Conservation (phyloP, 1,139 yeast species). For the Magnusiomyces ingens region DNA sequence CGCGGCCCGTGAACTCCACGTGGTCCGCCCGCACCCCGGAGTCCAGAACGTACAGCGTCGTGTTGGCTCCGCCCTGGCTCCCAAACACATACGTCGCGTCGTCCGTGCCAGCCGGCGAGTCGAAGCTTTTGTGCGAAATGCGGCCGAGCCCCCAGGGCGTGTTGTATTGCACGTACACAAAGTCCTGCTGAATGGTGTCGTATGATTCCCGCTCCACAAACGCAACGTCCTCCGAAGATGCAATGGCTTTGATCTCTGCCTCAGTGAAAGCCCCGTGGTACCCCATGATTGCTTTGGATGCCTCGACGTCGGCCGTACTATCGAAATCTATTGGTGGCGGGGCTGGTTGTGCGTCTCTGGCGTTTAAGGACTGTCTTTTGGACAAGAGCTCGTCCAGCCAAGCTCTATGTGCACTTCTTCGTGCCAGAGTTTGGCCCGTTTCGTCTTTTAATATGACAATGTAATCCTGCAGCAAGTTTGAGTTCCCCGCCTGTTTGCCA, state of each 20-base stretch:
- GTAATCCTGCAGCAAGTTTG: conserved; percentile 2
- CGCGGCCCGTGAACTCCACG: conserved; percentile 46
- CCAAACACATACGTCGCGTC: conserved; percentile 38
- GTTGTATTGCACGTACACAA: conserved; percentile 15
- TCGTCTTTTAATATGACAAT: conserved; percentile 8
- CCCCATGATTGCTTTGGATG: conserved; percentile 38
- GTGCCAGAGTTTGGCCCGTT: background rate
- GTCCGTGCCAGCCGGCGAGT: conserved; percentile 13
- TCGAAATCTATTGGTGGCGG: background rate
- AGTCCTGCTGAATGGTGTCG: conserved; percentile 17
- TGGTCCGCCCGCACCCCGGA: conserved; percentile 42
- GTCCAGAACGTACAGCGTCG: conserved; percentile 49
- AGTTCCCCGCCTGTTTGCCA: background rate
- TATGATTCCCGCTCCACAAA: conserved; percentile 45
- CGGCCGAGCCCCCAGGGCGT: conserved; percentile 55
- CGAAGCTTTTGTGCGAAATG: conserved; percentile 35
- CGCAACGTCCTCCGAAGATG: conserved; percentile 39
- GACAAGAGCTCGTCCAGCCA: conserved; percentile 7
- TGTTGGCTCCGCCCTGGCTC: conserved; percentile 45
- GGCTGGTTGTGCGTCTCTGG: too few relatives aligned
- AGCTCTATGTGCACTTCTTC: too few relatives aligned
- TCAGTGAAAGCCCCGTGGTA: conserved; percentile 25
- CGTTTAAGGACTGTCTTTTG: background rate
- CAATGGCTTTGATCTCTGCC: conserved; percentile 35
- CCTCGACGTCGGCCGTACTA: conserved; percentile 51